Base-by-base conservation (phyloP, 2,329 filamentous ascomycete species). In the Aureobasidium melanogenum region DNA sequence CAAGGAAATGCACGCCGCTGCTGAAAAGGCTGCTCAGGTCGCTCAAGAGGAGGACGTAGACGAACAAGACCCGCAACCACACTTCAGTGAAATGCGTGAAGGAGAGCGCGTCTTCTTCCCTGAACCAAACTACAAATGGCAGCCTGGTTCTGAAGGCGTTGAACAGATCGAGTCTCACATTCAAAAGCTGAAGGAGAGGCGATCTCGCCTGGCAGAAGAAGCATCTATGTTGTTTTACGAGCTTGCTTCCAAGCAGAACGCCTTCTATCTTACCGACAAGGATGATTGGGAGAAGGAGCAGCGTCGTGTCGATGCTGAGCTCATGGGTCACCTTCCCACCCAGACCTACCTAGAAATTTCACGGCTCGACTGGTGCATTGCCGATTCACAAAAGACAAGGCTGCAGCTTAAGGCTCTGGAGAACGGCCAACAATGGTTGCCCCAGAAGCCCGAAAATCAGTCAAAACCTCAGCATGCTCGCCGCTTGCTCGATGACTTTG, bases 301-400 rank as follows among this genome's bases (percentile, higher is more conserved):
- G 26, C 47, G 43, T 19, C 55, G 52, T 10, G 30, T 56, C 12
- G 46, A 39, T 17, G 63, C 65, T 28, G 59, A 66, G 51, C 32
- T 60, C 19, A 50, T 67, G 38, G 62, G 63, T 32, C 56, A 59
- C 17, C 44, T 66, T 3, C 66, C 67, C 43, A 44, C 30, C 28
- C 62, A 65, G 14, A 39, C 64, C 8, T 67, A 66, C 64, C 14
- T 46, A 4, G 55, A 62, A 14, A 63, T 64, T 17, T 62, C 60
- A 15, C 39, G 52, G 9, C 52, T 64, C 10, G 65, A 67, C 46
- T 67, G 66, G 65, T 66, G 66, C 56, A 67, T 67, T 41, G 62
- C 63, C 26, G 65, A 67, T 54, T 62, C 65, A n/a, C 61, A 63
- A 28, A 65, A 65, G 55, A 63, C 63, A 41, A 63, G 61, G n/a